Evolutionary conservation across 1,139 yeast genomes (phyloP), one percentile per base, ranked within the genome.

Genomic region (Taphrina deformans): DNA sequence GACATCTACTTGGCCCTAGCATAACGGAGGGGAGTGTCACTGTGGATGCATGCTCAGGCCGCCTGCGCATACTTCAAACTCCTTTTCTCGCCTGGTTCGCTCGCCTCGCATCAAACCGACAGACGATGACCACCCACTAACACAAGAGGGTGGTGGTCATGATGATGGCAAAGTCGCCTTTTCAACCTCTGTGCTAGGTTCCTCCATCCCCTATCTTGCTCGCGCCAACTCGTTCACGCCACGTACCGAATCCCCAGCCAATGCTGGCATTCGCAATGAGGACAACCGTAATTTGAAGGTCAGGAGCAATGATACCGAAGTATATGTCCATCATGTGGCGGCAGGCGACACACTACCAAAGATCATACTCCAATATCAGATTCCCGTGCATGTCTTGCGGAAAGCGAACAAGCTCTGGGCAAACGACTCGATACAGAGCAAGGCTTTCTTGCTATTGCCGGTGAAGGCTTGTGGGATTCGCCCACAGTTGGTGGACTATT

Each of bases 401-500:
- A 51, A 55, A 35, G 69, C 71, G 4, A 70, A 70, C 58, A 60
- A 71, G 12, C 51, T 70, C 44, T 69, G 71, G 71, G 62, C 69
- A 3, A 58, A 67, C 60, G 71, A 70, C 64, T 44, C 69, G 12
- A 69, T 70, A 51, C 71, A 69, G 26, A 44, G 67, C 41, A 68
- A 69, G 33, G 60, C 65, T 7, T 27, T 68, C 4, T 41, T 70
- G 35, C 27, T 70, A 23, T 26, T 70, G 21, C 71, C 71, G 2
- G 68, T 60, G 27, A 66, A 67, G 31, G 60, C 66, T 23, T 69
- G 71, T 58, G 65, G 27, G 16, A 52, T 64, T 23, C 65, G 55
- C 12, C 67, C 65, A 24, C 24, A 35, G 27, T 14, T 55, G 44
- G 24, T 44, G 12, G 44, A 55, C 4, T n/a, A 31, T 9, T 14